Evolutionary conservation across 805 yeast genomes (phyloP), one percentile per base, ranked within the genome.

Genomic region (Wickerhamiella qilinensis): DNA sequence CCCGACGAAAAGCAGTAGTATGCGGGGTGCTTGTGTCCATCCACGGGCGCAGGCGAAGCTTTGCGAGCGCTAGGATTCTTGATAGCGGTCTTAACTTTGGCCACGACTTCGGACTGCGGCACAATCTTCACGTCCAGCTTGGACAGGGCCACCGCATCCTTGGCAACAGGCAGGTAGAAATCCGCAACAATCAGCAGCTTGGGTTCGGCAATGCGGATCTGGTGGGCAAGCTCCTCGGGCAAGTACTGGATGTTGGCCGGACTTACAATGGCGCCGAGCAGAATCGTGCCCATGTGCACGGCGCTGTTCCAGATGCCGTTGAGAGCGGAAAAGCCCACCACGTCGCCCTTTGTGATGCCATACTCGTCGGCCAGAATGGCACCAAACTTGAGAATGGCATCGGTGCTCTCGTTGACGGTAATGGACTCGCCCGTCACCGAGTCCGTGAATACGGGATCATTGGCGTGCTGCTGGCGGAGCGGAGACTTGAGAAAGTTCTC

Each of bases 221-320:
- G 62, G 40, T 52, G 49, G 8, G 49, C 46, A 6, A 58, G 47
- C 41, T 58, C 63, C 16, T 50, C 48, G 15, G 53, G 43, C 19
- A 44, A 50, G 47, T 57, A 59, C 40, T 49, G 50, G 24, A 54
- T 45, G 22, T 57, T 57, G 1, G 60, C 58, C 14, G 63, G 63
- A 7, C 55, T 44, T 1, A 58, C 43, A 3, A 53, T 42, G 6
- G 51, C 63, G 1, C 58, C 60, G 11, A 46, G 41, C 3, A 48
- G 30, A 20, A 56, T 32, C 15, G 50, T 37, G 1, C 51, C 57
- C 32, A 47, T 45, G 41, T 58, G 62, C 8, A 56, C 37, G 2
- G 49, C 44, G 3, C 56, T 53, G 4, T 50, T 48, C 39, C 43
- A 46, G 24, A 58, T 43, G 40, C 44, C 37, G 48, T 59, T 59